Evolutionary conservation across 2,329 filamentous ascomycete genomes (phyloP).

Genomic region (Pseudogymnoascus sp.): DNA sequence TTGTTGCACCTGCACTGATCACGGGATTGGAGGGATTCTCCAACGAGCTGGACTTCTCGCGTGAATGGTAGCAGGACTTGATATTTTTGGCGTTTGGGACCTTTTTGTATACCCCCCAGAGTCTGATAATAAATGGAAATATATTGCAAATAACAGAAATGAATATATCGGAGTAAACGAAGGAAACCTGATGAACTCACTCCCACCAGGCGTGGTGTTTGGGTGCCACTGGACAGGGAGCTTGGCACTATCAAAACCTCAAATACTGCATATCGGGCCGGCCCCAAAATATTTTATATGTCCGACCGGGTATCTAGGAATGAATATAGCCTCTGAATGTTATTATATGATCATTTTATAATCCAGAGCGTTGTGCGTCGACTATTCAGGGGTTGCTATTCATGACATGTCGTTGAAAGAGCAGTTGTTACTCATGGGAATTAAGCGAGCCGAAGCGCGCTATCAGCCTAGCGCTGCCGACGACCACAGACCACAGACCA

Average conservation of each 20-base stretch:
- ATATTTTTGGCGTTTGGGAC: not conserved
- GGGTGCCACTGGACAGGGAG: not conserved
- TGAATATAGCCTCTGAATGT: slow-evolving; percentile 8
- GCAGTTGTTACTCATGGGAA: slow-evolving; percentile 4
- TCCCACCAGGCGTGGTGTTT: not conserved
- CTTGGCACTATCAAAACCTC: not conserved
- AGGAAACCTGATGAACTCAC: not conserved
- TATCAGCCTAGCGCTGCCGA: not conserved
- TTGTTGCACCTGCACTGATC: not conserved
- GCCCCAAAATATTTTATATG: not conserved
- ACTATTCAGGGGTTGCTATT: slow-evolving; percentile 15
- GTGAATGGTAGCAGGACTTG: not conserved
- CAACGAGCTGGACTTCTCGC: slow-evolving; percentile 5
- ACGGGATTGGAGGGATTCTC: not conserved
- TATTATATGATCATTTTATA: not conserved
- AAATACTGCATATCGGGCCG: not conserved
- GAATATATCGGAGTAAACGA: not conserved
- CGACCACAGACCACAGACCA: no score
- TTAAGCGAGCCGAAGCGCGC: slow-evolving; percentile 2
- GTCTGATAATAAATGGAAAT: not conserved
- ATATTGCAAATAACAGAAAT: not conserved
- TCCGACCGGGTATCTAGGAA: slow-evolving; percentile 22
- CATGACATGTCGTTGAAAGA: slow-evolving; percentile 26
- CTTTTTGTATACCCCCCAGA: not conserved
- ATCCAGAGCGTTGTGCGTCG: slow-evolving; percentile 14